A percentile compares a stretch with the other conserved stretches of the same genome.
Evolutionary conservation across 2,329 filamentous ascomycete species (phyloP).

Genomic region (Apiospora arundinis): DNA sequence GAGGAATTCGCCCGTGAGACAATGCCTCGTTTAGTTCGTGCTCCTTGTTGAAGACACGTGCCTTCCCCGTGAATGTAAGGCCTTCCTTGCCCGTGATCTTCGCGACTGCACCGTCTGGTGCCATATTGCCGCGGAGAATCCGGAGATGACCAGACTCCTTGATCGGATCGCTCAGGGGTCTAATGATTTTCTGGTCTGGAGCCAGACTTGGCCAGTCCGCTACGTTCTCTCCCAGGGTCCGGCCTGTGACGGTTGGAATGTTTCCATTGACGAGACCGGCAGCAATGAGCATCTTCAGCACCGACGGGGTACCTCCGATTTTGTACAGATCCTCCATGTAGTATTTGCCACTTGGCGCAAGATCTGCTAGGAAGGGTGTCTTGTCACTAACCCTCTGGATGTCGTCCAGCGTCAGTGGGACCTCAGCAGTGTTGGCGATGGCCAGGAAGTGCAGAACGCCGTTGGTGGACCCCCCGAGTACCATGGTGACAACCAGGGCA

Average conservation of each 20-base stretch:
- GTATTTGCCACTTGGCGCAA: conserved; percentile 83
- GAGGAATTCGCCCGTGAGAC: conserved; percentile 67
- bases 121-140: conserved; percentile 85
- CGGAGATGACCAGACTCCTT: conserved; percentile 88
- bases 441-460: conserved; percentile 88
- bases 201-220: conserved; percentile 68
- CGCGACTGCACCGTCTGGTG: conserved; percentile 86
- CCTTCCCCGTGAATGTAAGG: conserved; percentile 78
- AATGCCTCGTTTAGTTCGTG: conserved; percentile 78
- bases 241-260: conserved; percentile 77
- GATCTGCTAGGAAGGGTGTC: conserved; percentile 84
- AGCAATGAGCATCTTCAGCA: conserved; percentile 76
- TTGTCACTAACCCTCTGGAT: conserved; percentile 81
- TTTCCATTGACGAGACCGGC: conserved; percentile 73
- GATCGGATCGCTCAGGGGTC: conserved; percentile 73
- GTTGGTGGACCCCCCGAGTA: conserved; percentile 89
- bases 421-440: conserved; percentile 85
- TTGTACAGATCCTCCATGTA: conserved; percentile 82
- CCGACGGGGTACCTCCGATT: conserved; percentile 75
- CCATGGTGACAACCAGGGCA: conserved; percentile 88
- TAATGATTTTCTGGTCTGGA: conserved; percentile 78
- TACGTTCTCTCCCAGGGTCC: conserved; percentile 76
- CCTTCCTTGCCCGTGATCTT: conserved; percentile 98
- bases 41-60: conserved; percentile 88
- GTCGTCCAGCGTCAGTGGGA: conserved; percentile 80